Base-by-base conservation (phyloP, 2,329 filamentous ascomycete genomes). In the Penicillium oxalicum region DNA sequence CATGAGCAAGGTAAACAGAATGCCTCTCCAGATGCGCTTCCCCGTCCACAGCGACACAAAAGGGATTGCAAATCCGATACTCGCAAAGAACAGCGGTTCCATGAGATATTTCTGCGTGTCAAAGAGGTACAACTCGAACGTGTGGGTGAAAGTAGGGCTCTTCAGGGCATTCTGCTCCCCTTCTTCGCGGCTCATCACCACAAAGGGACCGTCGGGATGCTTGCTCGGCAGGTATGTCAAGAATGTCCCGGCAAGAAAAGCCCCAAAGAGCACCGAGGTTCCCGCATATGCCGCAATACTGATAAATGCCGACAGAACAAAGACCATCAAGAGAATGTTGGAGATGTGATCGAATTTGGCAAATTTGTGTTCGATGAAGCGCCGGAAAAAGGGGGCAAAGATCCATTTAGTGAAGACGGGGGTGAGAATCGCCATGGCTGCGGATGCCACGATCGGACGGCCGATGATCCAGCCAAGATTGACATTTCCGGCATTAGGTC, bases 391-490 rank as follows among this genome's bases (percentile, higher is more conserved):
- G 0, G 66, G 68, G 0, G 70, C 70, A 40, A 73, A 68, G 1
- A 70, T 39, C 52, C 63, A 73, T 49, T 65, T 70, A 4, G 68
- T 67, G 9, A 69, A 45, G 2, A 72, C 38, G 2, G 69, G 66
- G 0, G 64, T 69, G 29, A 64, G 36, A 12, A 70, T 55, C 1
- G 63, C 62, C 53, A 72, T 70, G 27, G 55, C 66, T 12, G 61
- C 50, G 4, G 68, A 70, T 27, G 68, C 69, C 5, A 70, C 61
- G 38, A 72, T 68, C 0, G 69, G 69, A 5, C 68, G 62, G 2
- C 67, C 68, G 32, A 72, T 69, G 2, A 66, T 50, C 64, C 68
- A 70, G 46, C 65, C 67, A 3, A 71, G 61, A 46, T 62, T 66
- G 35, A 53, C 55, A 24, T 58, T 25, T 9, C 48, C 45, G 5